Percentiles rank a stretch among this genome's conserved stretches.
Evolutionary conservation across 1,139 yeast genomes (phyloP).

Genomic region (Blastobotrys illinoisensis): DNA sequence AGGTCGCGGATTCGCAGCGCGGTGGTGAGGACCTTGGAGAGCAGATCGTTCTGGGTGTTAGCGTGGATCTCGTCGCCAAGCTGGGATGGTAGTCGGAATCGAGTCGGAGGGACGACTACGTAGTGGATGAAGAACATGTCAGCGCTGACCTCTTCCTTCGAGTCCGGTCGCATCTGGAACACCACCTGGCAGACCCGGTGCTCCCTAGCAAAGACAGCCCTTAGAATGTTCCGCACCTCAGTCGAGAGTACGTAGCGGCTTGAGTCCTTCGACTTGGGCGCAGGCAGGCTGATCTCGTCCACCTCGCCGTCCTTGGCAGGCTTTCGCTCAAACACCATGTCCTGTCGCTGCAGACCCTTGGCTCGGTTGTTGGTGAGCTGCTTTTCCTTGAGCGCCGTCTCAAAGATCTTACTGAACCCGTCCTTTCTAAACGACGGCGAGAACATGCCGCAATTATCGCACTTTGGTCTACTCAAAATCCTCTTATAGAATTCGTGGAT

Average conservation of each 20-base stretch:
- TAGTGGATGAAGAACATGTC: constrained; percentile 88
- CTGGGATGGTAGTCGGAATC: constrained; percentile 95
- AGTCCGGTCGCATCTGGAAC: constrained; percentile 73
- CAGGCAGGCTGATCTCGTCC: constrained; percentile 27
- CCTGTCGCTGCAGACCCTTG: constrained; percentile 70
- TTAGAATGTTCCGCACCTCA: constrained; percentile 74
- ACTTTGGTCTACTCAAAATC: constrained; percentile 70
- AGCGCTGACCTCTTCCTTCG: constrained; percentile 53
- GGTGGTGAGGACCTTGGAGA: constrained; percentile 74
- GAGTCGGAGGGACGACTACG: constrained; percentile 90
- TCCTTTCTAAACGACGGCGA: constrained; percentile 94
- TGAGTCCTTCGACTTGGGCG: constrained; percentile 48
- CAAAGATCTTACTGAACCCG: constrained; percentile 89
- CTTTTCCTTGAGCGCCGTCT: constrained; percentile 75
- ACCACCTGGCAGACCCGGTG: constrained; percentile 36
- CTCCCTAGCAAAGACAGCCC: constrained; percentile 70
- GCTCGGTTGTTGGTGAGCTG: constrained; percentile 74
- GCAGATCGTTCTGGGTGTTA: constrained; percentile 83
- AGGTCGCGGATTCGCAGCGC: constrained; percentile 80
- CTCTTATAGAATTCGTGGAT: constrained; percentile 73
- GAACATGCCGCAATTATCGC: constrained; percentile 94
- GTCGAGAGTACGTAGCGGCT: constrained; percentile 83
- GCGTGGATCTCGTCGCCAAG: constrained; percentile 95
- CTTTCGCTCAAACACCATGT: constrained; percentile 47
- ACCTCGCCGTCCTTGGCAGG: constrained; percentile 22